Conservation (phyloP, 2,329 filamentous ascomycete species). For the Penicillium sp. region DNA sequence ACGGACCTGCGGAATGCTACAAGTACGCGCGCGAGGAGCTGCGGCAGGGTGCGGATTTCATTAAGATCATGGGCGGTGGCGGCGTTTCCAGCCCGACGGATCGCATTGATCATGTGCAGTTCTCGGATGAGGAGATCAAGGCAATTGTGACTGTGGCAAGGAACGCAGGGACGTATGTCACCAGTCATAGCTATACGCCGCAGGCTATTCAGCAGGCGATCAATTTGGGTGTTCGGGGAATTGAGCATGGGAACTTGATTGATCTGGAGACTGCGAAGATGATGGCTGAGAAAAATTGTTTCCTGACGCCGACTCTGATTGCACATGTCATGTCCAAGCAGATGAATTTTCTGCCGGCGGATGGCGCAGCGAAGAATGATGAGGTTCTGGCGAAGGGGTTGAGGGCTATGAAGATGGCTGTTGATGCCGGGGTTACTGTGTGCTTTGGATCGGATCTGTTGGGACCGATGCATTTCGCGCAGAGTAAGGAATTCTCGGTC, state of each 20-base stretch:
- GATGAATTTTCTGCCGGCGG: slow-evolving; percentile 28
- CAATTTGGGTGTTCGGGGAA: slow-evolving; percentile 54
- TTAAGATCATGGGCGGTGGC: slow-evolving; percentile 62
- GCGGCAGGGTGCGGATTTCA: slow-evolving; percentile 57
- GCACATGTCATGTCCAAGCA: slow-evolving; percentile 51
- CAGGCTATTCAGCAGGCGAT: slow-evolving; percentile 55
- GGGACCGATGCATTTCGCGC: slow-evolving; percentile 49
- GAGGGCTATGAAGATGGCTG: slow-evolving; percentile 48
- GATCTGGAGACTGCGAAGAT: slow-evolving; percentile 46
- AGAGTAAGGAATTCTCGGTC: slow-evolving; percentile 51
- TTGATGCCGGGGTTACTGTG: slow-evolving; percentile 54
- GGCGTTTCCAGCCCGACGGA: slow-evolving; percentile 59
- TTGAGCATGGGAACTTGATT: slow-evolving; percentile 54
- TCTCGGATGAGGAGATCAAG: slow-evolving; percentile 55
- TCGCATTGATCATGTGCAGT: slow-evolving; percentile 54
- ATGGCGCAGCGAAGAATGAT: slow-evolving; percentile 51
- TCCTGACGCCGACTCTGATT: slow-evolving; percentile 55
- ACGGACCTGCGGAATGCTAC: slow-evolving; percentile 57
- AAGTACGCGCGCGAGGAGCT: slow-evolving; percentile 55
- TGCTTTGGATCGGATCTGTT: slow-evolving; percentile 58
- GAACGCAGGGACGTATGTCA: slow-evolving; percentile 54
- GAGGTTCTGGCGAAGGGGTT: slow-evolving; percentile 51
- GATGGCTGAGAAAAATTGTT: slow-evolving; percentile 51
- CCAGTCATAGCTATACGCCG: slow-evolving; percentile 58
- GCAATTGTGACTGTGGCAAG: slow-evolving; percentile 53